A percentile compares a stretch with the other conserved stretches of the same genome.
phyloP scores from a whole-genome alignment of 2,329 filamentous ascomycete genomes.

The Colletotrichum cuscutae region DNA sequence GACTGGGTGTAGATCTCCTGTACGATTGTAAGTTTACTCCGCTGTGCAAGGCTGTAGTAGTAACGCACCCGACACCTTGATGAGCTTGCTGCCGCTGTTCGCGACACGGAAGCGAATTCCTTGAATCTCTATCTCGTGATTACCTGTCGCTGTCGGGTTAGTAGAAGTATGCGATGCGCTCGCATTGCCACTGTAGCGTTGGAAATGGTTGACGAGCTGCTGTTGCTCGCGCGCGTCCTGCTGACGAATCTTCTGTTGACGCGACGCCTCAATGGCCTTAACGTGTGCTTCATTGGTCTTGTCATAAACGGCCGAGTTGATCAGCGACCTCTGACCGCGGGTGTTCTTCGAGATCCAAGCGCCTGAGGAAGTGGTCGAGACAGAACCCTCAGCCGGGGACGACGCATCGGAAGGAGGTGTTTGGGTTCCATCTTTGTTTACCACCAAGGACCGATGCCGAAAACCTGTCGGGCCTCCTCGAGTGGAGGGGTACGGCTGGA shows the following conservation, averaged over 20 bases:
- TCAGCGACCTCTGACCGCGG: constrained; percentile 83
- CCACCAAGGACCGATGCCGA: constrained; percentile 68
- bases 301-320: constrained; percentile 82
- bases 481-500: constrained; percentile 46
- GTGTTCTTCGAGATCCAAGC: constrained; percentile 75
- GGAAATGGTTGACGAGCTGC: constrained; percentile 62
- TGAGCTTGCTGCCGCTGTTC: constrained; percentile 84
- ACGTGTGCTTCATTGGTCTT: constrained; percentile 75
- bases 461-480: constrained; percentile 20
- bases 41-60: constrained; percentile 36
- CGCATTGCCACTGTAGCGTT: constrained; percentile 41
- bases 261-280: constrained; percentile 78
- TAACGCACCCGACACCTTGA: constrained; percentile 75
- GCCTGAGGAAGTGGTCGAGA: constrained; percentile 47
- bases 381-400: constrained; percentile 38
- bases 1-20: constrained; percentile 69
- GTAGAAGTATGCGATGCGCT: constrained; percentile 40
- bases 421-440: constrained; percentile 58
- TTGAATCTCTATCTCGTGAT: constrained; percentile 74
- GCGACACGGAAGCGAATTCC: constrained; percentile 79
- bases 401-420: constrained; percentile 39
- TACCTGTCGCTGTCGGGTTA: constrained; percentile 47
- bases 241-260: constrained; percentile 64
- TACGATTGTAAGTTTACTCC: constrained; percentile 36
- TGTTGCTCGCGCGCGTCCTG: constrained; percentile 68